Evolutionary conservation across 2,329 filamentous ascomycete genomes (phyloP).

Genomic region (Ophiostoma tasmaniense): DNA sequence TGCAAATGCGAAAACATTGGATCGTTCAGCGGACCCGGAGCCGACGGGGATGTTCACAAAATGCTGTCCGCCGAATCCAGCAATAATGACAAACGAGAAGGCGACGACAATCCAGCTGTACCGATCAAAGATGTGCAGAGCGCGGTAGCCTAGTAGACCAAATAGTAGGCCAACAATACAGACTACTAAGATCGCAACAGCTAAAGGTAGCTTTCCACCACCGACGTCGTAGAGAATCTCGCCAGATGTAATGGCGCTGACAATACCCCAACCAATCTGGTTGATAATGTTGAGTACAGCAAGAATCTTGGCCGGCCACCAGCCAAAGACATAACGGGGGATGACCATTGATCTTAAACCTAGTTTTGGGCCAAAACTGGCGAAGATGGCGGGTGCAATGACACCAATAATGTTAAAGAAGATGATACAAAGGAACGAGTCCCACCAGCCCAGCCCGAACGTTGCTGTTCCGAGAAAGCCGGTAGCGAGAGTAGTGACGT

Average conservation of each 20-base stretch:
- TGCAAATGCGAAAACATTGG: neutral
- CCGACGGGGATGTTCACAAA: neutral
- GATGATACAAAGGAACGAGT: neutral
- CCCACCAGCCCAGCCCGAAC: neutral
- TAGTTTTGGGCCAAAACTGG: neutral
- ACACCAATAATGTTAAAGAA: neutral
- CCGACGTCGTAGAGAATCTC: neutral
- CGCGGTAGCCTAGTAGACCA: neutral
- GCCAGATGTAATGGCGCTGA: neutral
- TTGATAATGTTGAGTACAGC: neutral
- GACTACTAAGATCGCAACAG: neutral
- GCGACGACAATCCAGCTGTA: constrained; percentile 4
- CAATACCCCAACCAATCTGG: neutral
- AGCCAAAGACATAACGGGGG: constrained; percentile 5
- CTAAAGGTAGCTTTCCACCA: neutral
- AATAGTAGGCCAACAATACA: neutral
- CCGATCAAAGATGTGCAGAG: neutral
- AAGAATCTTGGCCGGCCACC: constrained; percentile 6
- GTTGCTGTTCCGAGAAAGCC: neutral
- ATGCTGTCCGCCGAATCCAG: neutral
- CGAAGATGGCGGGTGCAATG: neutral
- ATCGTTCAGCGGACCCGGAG: neutral
- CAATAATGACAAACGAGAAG: neutral
- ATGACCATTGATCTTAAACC: neutral
- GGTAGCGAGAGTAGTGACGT: neutral